These are phyloP conservation scores for Lentinula sp. DNA, from an alignment of 768 basidiomycete genomes.

Conservation along the genomic window DNA sequence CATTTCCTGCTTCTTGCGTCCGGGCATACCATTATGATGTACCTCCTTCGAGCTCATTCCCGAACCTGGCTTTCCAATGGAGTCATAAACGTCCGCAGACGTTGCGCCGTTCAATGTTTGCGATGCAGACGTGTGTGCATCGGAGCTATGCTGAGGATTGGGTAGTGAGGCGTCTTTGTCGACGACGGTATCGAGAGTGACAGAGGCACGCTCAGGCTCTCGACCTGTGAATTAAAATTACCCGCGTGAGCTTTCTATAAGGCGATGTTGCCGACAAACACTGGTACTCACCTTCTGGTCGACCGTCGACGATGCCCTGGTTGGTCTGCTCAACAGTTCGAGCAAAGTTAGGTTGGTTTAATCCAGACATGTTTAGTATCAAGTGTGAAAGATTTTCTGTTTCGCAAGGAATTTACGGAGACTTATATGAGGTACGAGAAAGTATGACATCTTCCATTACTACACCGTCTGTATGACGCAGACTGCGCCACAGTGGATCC, in stretches of 20 bases:
- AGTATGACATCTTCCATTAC: background rate
- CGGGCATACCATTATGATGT: conserved; percentile 17
- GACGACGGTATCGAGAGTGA: conserved; percentile 4
- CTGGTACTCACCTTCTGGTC: background rate
- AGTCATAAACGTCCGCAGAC: conserved; percentile 8
- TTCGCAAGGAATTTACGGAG: background rate
- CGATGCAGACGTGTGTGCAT: background rate
- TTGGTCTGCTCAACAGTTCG: conserved; percentile 3
- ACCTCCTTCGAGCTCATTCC: conserved; percentile 14
- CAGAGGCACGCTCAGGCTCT: background rate
- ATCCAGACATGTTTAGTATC: background rate
- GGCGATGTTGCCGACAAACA: background rate
- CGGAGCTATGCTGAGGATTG: background rate
- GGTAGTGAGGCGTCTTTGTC: conserved; percentile 4
- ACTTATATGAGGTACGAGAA: background rate
- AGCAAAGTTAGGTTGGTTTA: background rate
- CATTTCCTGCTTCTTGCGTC: conserved; percentile 24
- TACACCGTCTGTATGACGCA: background rate
- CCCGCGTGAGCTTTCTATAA: background rate
- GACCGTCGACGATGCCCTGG: conserved; percentile 8
- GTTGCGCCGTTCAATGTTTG: conserved; percentile 6
- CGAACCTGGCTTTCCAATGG: conserved; percentile 8
- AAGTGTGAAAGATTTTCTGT: background rate
- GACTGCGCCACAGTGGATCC: background rate
- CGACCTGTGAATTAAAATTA: background rate